Evolutionary conservation across 2,329 filamentous ascomycete species (phyloP), one percentile per base, ranked within the genome.

Genomic region (Phoma herbarum): DNA sequence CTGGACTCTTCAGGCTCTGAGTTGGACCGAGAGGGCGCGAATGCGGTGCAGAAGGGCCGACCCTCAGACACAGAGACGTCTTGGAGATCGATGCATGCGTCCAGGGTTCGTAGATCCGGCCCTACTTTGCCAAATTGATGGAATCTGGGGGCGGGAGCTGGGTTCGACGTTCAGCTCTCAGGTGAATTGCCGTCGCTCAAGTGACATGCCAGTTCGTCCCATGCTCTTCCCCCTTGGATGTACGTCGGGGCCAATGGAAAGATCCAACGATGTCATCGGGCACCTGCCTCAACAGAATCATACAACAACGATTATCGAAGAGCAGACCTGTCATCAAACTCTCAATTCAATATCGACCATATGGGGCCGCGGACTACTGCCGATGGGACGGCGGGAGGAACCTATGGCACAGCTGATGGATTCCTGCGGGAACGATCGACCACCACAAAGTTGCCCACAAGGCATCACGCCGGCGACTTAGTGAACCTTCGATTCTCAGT

Each of bases 41-140:
- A 11, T 52, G 41, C 56, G 39, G 26, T 33, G 50, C 0, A 59
- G 35, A 59, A 50, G 56, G 56, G 46, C 56, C 56, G 56, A 47
- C 31, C 26, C 50, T 43, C 26, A 44, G 22, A 10, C 20, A 39
- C 35, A 57, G 35, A 33, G 33, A 37, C 29, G 31, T 44, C 26
- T 47, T 33, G 12, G 10, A 22, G 26, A 35, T 39, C 56, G 48
- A 49, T 11, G 31, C 37, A 22, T 29, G 43, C 18, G 31, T n/a
- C 4, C 25, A 20, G 22, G 25, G 33, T 46, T 54, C 14, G 50
- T 39, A 29, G 45, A 59, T 54, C 56, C 56, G 45, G 45, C 46
- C 22, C 28, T 59, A 35, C 4, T 44, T 7, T 54, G 31, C 50
- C 46, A 50, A 12, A 46, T 6, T 10, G 33, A 42, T 23, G 53